A percentile compares a stretch with the other conserved stretches of the same genome.
Conservation (phyloP, 331 rosid genomes). For the Phaseolus coccineus region DNA sequence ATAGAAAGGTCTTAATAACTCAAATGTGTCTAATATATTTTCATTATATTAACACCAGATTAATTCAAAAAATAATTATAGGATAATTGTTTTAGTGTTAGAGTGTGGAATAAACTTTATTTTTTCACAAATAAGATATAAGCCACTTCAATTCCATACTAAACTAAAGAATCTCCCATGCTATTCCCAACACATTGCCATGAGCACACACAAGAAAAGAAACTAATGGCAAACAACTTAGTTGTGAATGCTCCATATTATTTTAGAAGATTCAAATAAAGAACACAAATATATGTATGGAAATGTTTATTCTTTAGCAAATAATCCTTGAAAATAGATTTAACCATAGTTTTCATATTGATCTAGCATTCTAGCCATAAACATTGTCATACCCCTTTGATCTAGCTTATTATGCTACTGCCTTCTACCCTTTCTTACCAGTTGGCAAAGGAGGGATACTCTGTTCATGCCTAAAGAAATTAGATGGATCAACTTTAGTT, state of each 20-base stretch:
- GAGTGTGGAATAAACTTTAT: too few relatives aligned
- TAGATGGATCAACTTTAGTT: slow-evolving; percentile 68
- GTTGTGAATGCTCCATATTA: neutral
- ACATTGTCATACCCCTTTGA: neutral
- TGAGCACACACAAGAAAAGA: neutral
- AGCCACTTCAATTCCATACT: neutral
- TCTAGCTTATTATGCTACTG: slow-evolving; percentile 5
- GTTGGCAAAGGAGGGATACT: slow-evolving; percentile 63
- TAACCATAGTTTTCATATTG: slow-evolving; percentile 26
- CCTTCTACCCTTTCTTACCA: slow-evolving; percentile 37
- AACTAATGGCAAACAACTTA: slow-evolving; percentile 11
- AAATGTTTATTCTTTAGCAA: slow-evolving; percentile 19
- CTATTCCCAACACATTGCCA: neutral
- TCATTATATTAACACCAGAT: too few relatives aligned
- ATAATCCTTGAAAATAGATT: neutral
- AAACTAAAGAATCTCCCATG: neutral
- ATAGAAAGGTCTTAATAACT: neutral
- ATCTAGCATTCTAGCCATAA: slow-evolving; percentile 17
- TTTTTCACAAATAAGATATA: too few relatives aligned
- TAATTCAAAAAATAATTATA: too few relatives aligned
- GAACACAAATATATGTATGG: neutral
- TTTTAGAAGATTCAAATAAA: neutral
- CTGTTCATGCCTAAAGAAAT: slow-evolving; percentile 86
- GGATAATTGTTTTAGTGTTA: too few relatives aligned
- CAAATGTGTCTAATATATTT: neutral